Evolutionary conservation across 2,329 filamentous ascomycete species (phyloP).

Genomic region (Fusarium nematophilum): DNA sequence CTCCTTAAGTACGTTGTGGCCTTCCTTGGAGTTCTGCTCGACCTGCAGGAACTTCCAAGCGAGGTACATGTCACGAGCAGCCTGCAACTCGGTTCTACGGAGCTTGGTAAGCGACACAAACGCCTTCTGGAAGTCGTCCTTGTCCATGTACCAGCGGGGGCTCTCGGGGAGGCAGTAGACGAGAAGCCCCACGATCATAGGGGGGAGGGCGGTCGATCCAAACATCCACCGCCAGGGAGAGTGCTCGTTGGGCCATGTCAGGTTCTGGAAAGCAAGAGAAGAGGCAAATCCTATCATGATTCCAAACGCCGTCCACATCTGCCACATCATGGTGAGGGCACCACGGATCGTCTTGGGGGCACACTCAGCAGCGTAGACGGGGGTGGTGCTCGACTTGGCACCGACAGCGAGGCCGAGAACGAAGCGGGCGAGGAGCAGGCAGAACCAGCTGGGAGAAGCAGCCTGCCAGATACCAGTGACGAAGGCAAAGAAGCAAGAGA

Average conservation of each 20-base stretch:
- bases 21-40: slow-evolving; percentile 42
- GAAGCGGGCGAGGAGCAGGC: slow-evolving; percentile 73
- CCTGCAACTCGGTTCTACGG: slow-evolving; percentile 59
- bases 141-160: slow-evolving; percentile 60
- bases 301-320: slow-evolving; percentile 50
- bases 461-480: slow-evolving; percentile 59
- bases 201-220: slow-evolving; percentile 65
- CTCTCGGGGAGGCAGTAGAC: slow-evolving; percentile 73
- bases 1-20: slow-evolving; percentile 40
- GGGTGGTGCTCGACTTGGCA: slow-evolving; percentile 71
- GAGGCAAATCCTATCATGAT: slow-evolving; percentile 61
- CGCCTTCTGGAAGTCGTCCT: slow-evolving; percentile 56
- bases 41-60: slow-evolving; percentile 53
- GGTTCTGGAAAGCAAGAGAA: slow-evolving; percentile 64
- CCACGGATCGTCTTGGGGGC: slow-evolving; percentile 74
- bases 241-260: slow-evolving; percentile 56
- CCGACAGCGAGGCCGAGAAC: slow-evolving; percentile 76
- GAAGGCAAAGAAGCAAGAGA: slow-evolving; percentile 66
- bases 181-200: slow-evolving; percentile 64
- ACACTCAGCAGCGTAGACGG: slow-evolving; percentile 79
- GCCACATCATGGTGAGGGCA: slow-evolving; percentile 84
- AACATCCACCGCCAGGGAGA: slow-evolving; percentile 69
- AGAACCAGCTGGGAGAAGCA: slow-evolving; percentile 59
- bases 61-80: slow-evolving; percentile 62
- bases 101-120: slow-evolving; percentile 58